Base-by-base conservation (phyloP, 768 basidiomycete genomes). In the Clitopilus hobsonii region DNA sequence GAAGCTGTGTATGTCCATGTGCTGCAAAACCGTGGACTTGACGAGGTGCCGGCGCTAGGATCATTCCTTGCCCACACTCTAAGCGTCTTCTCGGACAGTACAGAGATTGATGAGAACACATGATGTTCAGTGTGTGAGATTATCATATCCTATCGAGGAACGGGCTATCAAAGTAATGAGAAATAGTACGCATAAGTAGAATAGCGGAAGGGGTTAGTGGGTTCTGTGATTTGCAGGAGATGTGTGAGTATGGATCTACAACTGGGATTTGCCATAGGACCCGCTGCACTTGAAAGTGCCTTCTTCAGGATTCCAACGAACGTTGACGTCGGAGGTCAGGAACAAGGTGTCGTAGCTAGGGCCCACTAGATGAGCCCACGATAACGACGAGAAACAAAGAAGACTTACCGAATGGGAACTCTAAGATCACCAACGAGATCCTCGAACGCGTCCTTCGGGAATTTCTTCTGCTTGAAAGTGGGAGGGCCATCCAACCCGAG, bases 271-370 rank as follows among this genome's bases (percentile, higher is more conserved):
- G 36, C 78, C 79, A 57, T 82, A 80, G 8, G 74, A 67, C 20
- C 80, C 79, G 57, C 77, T 83, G 61, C 81, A 75, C 63, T 82
- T 82, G 71, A 84, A 82, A 51, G 80, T 78, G n/a, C 79, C 78
- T 14, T 74, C 68, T 6, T 74, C 74, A 0, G 71, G 69, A 66
- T 66, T 62, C 67, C 77, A 81, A 51, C 71, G 74, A 30, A 82
- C 58, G 32, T 73, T 81, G 51, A 80, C 70, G 30, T 78, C 70
- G 5, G 74, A 72, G 2, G 69, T 74, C 53, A 81, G 66, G 14
- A 61, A 67, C 23, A 82, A 64, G 11, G 59, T 24, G 47, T 61
- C 60, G 54, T 81, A 80, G 30, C 77, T 82, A 18, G 2, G 22
- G 5, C n/a, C n/a, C n/a, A 45, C 11, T 52, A 29, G 49, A 24